phyloP scores from a whole-genome alignment of 2,329 filamentous ascomycete genomes.

The Fonsecaea monophora region DNA sequence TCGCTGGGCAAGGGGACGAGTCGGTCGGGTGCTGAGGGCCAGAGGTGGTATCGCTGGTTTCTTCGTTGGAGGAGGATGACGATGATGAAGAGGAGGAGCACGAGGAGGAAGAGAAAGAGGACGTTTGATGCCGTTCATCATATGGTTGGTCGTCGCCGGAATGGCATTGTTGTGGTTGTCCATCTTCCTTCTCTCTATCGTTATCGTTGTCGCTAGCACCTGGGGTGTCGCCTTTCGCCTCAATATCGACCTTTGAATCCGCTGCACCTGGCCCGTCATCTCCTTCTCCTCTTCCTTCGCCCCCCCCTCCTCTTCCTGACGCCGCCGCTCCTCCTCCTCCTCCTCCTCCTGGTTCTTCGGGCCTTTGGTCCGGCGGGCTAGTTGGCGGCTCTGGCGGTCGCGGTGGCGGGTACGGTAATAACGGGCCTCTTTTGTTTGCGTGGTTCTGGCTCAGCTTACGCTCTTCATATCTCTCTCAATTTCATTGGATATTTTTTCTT shows the following conservation, averaged over 20 bases:
- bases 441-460: slow-evolving; percentile 29
- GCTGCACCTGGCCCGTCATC: neutral
- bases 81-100: too few species aligned
- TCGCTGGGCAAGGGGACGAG: neutral
- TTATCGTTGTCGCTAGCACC: neutral
- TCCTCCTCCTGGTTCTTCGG: neutral
- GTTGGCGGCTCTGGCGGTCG: slow-evolving; percentile 27
- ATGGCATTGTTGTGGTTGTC: too few species aligned
- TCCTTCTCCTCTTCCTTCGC: neutral
- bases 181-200: neutral
- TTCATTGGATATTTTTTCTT: neutral
- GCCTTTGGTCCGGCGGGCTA: slow-evolving; percentile 28
- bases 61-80: too few species aligned
- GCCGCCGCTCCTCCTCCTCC: too few species aligned
- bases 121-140: too few species aligned
- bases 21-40: neutral
- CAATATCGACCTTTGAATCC: neutral
- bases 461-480: slow-evolving; percentile 6
- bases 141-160: too few species aligned
- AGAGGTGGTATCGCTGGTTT: too few species aligned
- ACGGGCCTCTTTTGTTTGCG: slow-evolving; percentile 19
- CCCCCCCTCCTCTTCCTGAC: neutral
- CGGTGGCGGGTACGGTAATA: slow-evolving; percentile 18
- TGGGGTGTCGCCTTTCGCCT: neutral
- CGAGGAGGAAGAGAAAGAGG: too few species aligned